Percentiles rank a stretch among this genome's conserved stretches.
Conservation (phyloP, 2,329 filamentous ascomycete species). For the Ceratocystis huliohia region DNA sequence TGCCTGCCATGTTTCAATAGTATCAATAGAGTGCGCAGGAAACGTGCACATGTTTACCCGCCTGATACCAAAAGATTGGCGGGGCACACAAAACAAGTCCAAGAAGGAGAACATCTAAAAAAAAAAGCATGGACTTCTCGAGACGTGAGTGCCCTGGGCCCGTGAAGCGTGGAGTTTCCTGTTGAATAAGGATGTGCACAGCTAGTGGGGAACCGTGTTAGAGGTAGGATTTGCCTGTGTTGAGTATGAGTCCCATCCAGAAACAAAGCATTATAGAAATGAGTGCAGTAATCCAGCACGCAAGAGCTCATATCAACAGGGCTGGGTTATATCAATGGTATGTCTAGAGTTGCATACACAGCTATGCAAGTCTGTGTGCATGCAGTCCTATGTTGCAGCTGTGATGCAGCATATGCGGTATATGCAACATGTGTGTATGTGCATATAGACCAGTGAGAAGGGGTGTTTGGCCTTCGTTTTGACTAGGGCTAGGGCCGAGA, state of each 20-base stretch:
- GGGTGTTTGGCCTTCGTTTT: neutral
- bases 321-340: neutral
- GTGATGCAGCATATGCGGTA: neutral
- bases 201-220: neutral
- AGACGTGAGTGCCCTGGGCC: constrained; percentile 2
- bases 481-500: neutral
- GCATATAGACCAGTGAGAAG: neutral
- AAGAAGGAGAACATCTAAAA: neutral
- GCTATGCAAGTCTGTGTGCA: neutral
- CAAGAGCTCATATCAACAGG: neutral
- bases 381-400: neutral
- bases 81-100: neutral
- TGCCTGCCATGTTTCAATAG: neutral
- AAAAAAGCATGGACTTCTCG: neutral
- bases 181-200: constrained; percentile 7
- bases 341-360: neutral
- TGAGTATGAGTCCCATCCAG: neutral
- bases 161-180: neutral
- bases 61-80: neutral
- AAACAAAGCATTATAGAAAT: neutral
- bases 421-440: constrained; percentile 3
- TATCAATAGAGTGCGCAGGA: neutral
- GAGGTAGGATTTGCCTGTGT: neutral
- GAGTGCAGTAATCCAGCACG: neutral
- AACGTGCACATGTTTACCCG: neutral